Evolutionary conservation across 768 basidiomycete genomes (phyloP), one percentile per base, ranked within the genome.

Genomic region (Ephemerocybe angulata): DNA sequence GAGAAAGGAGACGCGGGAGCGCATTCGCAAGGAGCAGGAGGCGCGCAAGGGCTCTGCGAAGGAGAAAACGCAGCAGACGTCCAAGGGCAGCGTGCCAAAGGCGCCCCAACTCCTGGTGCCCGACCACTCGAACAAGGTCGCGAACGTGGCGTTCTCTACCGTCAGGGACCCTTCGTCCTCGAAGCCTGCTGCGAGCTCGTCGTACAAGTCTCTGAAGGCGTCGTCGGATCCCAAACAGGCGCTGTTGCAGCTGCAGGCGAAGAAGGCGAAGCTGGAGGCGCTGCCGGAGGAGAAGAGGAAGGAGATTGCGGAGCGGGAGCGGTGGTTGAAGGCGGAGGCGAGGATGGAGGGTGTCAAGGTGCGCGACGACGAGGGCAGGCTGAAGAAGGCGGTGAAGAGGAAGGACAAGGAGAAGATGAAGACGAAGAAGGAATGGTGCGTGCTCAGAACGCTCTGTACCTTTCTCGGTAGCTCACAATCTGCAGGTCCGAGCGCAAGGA

Each of bases 351-450:
- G 97, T 2, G 86, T 87, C 46, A 99, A 98, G 70, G 86, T 99
- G 28, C 82, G 82, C 47, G 97, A 98, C 62, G 90, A 95, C 61
- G 92, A 93, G 66, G 67, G 61, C 1, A 75, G 87, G 42, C 69
- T 99, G 63, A 98, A 96, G 76, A 98, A 97, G 75, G 93, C 93
- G 38, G 85, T 83, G 7, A 98, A 97, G 77, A 77, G 90, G 67
- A 87, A 90, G 59, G 96, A 97, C 71, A 95, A 96, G 69, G 85
- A 85, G 62, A 98, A 98, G 67, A 63, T 57, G 22, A 94, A 90
- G 75, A 85, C 85, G 56, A 90, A 89, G 68, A 89, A 88, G 64
- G 78, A 81, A 41, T 98, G 96, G 95, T 95, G 58, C 53, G 87
- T 74, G 30, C 55, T 41, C 55, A 43, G 38, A n/a, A n/a, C n/a